These are phyloP conservation scores for Solanum hybrid DNA, from an alignment of 305 asterid species.

Conservation along the genomic window DNA sequence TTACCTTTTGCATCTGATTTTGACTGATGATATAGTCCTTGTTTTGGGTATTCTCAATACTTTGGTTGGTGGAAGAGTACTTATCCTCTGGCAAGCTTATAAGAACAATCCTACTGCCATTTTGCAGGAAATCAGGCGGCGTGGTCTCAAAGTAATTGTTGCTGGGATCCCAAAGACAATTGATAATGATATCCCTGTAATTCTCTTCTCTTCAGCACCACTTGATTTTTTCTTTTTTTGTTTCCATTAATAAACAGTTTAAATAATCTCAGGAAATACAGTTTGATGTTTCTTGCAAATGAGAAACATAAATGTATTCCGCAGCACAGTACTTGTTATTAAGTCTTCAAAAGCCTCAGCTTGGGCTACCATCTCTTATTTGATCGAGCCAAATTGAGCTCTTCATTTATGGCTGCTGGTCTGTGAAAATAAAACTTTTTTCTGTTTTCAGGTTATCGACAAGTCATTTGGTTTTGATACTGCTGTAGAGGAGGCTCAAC, in stretches of 20 bases:
- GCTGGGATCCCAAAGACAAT: slow-evolving; percentile 57
- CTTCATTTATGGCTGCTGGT: background rate
- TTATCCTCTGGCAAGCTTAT: background rate
- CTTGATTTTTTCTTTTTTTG: background rate
- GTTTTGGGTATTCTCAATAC: background rate
- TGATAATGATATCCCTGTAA: slow-evolving; percentile 27
- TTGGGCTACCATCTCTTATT: background rate
- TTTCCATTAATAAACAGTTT: background rate
- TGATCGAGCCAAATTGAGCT: background rate
- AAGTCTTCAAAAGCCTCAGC: background rate
- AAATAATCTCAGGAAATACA: background rate
- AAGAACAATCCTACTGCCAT: background rate
- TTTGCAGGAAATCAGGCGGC: slow-evolving; percentile 23
- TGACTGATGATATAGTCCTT: background rate
- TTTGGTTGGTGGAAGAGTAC: background rate
- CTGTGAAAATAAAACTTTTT: background rate
- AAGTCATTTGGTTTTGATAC: slow-evolving; percentile 47
- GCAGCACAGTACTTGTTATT: background rate
- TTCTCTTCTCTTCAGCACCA: slow-evolving; percentile 8
- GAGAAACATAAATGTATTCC: background rate
- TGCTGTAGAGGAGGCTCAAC: slow-evolving; percentile 52
- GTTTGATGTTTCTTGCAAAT: slow-evolving; percentile 1
- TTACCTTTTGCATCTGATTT: background rate
- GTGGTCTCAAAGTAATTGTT: slow-evolving; percentile 22
- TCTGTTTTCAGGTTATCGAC: slow-evolving; percentile 33